Percentiles rank a stretch among this genome's conserved stretches.
Conservation (phyloP, 2,329 filamentous ascomycete species). For the Emydomyces testavorans region DNA sequence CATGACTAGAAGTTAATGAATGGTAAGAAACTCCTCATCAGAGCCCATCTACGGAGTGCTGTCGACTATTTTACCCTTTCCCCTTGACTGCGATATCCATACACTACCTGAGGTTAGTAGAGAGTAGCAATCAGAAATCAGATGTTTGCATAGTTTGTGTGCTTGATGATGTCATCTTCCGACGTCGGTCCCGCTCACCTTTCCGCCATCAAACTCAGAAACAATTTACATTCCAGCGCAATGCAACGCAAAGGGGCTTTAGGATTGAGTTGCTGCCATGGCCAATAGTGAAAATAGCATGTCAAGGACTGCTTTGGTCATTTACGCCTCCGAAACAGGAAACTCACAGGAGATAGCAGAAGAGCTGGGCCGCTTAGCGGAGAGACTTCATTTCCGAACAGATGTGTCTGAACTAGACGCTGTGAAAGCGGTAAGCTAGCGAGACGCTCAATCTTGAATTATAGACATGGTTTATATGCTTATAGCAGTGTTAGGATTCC, state of each 20-base stretch:
- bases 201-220: neutral
- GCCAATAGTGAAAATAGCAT: neutral
- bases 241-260: neutral
- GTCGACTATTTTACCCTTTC: neutral
- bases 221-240: too few relatives aligned
- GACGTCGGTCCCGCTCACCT: constrained; percentile 1
- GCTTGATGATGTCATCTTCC: constrained; percentile 13
- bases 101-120: too few relatives aligned
- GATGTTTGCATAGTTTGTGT: constrained; percentile 7
- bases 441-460: neutral
- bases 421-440: constrained; percentile 55
- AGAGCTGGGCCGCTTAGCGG: constrained; percentile 62
- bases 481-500: constrained; percentile 21
- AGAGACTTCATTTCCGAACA: constrained; percentile 68
- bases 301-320: constrained; percentile 47
- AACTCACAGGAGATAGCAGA: constrained; percentile 86
- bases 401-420: constrained; percentile 66
- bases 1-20: neutral
- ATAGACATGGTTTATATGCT: neutral
- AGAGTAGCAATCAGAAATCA: too few relatives aligned
- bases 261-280: neutral
- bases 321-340: constrained; percentile 92
- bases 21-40: too few relatives aligned
- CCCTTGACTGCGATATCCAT: neutral
- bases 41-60: neutral